Percentiles rank a stretch among this genome's conserved stretches.
Evolutionary conservation across 164 flowering plant genomes (phyloP).

Genomic region (Chimonanthus praecox): DNA sequence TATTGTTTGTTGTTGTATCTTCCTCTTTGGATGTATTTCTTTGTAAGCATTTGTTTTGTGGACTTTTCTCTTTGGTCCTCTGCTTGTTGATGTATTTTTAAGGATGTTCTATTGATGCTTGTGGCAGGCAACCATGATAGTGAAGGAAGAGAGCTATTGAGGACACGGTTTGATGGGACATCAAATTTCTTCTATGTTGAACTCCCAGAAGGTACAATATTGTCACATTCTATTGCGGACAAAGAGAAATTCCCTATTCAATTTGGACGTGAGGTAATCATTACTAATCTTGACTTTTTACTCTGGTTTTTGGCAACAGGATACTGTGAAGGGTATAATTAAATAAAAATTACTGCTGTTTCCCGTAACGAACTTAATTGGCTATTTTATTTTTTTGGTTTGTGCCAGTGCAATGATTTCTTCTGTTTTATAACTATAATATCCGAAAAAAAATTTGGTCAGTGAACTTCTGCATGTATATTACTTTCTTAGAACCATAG

Average conservation of each 20-base stretch:
- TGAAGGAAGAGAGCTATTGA: constrained; percentile 55
- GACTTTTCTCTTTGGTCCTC: too few species aligned
- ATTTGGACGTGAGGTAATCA: constrained; percentile 91
- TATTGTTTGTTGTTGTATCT: too few species aligned
- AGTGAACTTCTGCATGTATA: too few species aligned
- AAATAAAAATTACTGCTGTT: not conserved
- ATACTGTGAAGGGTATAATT: not conserved
- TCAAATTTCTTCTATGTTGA: constrained; percentile 76
- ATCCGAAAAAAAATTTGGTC: too few species aligned
- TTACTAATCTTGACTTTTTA: constrained; percentile 1
- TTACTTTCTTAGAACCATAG: too few species aligned
- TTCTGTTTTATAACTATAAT: too few species aligned
- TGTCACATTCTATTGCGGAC: constrained; percentile 60
- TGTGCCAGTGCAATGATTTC: not conserved
- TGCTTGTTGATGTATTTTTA: too few species aligned
- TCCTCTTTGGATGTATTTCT: too few species aligned
- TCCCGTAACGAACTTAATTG: not conserved
- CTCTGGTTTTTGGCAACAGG: not conserved
- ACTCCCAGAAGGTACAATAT: constrained; percentile 67
- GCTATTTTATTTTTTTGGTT: not conserved
- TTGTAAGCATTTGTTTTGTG: too few species aligned
- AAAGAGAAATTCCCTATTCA: constrained; percentile 76
- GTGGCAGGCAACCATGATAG: constrained; percentile 30
- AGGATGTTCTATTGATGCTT: constrained; percentile 7
- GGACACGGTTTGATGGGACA: constrained; percentile 34